Percentiles rank a stretch among this genome's conserved stretches.
Evolutionary conservation across 805 yeast genomes (phyloP).

Genomic region (Peterozyma toletana): DNA sequence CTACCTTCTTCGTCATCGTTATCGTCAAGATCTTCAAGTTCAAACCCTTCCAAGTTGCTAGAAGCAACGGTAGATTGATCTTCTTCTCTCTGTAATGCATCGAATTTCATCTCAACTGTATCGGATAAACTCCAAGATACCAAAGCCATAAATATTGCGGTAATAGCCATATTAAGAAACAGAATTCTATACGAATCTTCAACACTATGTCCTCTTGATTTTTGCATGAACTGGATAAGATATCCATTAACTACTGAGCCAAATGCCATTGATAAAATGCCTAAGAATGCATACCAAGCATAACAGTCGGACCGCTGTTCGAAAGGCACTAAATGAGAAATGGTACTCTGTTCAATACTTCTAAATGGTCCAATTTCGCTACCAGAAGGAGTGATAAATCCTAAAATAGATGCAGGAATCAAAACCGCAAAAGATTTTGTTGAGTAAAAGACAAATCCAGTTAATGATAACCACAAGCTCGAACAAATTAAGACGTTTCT

Average conservation of each 20-base stretch:
- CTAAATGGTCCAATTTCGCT: conserved; percentile 55
- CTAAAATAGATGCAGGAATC: conserved; percentile 32
- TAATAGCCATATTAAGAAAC: conserved; percentile 19
- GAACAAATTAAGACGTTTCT: conserved; percentile 30
- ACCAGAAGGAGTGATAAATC: conserved; percentile 53
- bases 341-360: conserved; percentile 45
- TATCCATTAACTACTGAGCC: conserved; percentile 37
- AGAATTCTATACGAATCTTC: conserved; percentile 22
- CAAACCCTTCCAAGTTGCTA: neutral
- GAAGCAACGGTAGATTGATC: neutral
- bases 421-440: conserved; percentile 26
- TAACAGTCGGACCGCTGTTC: conserved; percentile 44
- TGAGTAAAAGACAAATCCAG: conserved; percentile 33
- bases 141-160: conserved; percentile 15
- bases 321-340: conserved; percentile 36
- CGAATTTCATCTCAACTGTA: conserved; percentile 1
- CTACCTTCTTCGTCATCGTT: conserved; percentile 2
- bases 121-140: conserved; percentile 12
- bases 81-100: conserved; percentile 1
- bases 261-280: conserved; percentile 36
- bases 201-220: conserved; percentile 13
- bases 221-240: conserved; percentile 16
- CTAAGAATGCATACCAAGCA: conserved; percentile 50
- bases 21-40: conserved; percentile 1
- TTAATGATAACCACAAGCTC: conserved; percentile 31